phyloP scores from a whole-genome alignment of 345 rosid genomes.

The Salix purpurea region DNA sequence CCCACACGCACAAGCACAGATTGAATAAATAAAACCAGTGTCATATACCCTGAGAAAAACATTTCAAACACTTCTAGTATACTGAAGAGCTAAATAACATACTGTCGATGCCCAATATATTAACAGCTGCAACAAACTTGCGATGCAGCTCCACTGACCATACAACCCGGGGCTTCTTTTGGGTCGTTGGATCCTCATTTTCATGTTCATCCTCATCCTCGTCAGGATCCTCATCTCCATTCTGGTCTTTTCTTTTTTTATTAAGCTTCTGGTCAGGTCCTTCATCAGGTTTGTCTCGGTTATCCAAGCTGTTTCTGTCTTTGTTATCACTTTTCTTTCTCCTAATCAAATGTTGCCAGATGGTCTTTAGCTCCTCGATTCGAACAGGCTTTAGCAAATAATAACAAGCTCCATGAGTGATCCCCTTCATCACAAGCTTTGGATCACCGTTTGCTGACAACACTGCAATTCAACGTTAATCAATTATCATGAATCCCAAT shows the following conservation, averaged over 20 bases:
- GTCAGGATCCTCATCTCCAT: constrained; percentile 28
- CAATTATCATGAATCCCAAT: background rate
- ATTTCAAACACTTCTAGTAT: background rate
- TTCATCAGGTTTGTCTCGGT: constrained; percentile 13
- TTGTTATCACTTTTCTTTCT: constrained; percentile 25
- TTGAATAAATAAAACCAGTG: background rate
- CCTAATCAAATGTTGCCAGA: constrained; percentile 35
- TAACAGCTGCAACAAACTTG: constrained; percentile 32
- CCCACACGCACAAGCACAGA: too few species aligned
- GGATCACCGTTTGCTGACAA: constrained; percentile 34
- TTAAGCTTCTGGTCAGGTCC: constrained; percentile 22
- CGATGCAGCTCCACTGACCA: constrained; percentile 37
- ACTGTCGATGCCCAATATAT: constrained; percentile 33
- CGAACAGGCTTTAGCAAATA: constrained; percentile 35
- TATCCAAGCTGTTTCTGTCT: constrained; percentile 16
- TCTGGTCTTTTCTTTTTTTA: constrained; percentile 31
- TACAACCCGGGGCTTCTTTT: constrained; percentile 35
- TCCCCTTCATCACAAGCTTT: constrained; percentile 37
- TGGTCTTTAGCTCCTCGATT: constrained; percentile 31
- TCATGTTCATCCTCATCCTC: constrained; percentile 25
- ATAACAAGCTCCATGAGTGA: constrained; percentile 38
- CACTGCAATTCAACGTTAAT: constrained; percentile 17
- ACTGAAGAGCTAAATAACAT: constrained; percentile 12
- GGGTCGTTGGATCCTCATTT: constrained; percentile 26
- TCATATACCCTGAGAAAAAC: background rate